Conservation (phyloP, 306 rosid genomes). For the Astragalus membranaceus region DNA sequence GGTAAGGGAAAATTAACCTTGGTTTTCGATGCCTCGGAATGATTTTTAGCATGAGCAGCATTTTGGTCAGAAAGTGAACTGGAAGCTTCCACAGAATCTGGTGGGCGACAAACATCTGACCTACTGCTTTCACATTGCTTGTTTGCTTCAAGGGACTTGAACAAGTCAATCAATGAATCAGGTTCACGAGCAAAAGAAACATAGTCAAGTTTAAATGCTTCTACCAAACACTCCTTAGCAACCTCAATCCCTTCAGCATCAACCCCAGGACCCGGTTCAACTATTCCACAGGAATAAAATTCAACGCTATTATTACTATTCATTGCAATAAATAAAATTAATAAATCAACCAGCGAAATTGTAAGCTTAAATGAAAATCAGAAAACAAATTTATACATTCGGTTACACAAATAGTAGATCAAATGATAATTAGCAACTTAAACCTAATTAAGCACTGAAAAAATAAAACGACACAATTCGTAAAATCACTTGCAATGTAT, state of each 20-base stretch:
- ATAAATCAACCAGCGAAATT: neutral
- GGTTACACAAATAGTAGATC: neutral
- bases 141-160: slow-evolving; percentile 42
- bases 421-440: neutral
- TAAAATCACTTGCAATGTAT: neutral
- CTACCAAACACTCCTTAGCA: slow-evolving; percentile 69
- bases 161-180: slow-evolving; percentile 55
- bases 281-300: slow-evolving; percentile 36
- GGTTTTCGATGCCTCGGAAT: slow-evolving; percentile 26
- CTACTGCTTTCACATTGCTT: slow-evolving; percentile 29
- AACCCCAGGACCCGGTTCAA: slow-evolving; percentile 57
- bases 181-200: slow-evolving; percentile 24
- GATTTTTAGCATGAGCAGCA: slow-evolving; percentile 16
- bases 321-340: neutral
- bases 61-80: slow-evolving; percentile 34
- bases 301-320: neutral
- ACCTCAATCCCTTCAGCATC: slow-evolving; percentile 83
- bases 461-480: neutral
- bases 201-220: slow-evolving; percentile 56
- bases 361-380: neutral
- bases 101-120: slow-evolving; percentile 23
- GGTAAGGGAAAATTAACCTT: slow-evolving; percentile 20
- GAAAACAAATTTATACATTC: neutral
- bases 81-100: slow-evolving; percentile 32
- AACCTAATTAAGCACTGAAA: slow-evolving; percentile 8